Evolutionary conservation across 1,284 basidiomycete genomes (phyloP).

Genomic region (Heterobasidion occidentale): DNA sequence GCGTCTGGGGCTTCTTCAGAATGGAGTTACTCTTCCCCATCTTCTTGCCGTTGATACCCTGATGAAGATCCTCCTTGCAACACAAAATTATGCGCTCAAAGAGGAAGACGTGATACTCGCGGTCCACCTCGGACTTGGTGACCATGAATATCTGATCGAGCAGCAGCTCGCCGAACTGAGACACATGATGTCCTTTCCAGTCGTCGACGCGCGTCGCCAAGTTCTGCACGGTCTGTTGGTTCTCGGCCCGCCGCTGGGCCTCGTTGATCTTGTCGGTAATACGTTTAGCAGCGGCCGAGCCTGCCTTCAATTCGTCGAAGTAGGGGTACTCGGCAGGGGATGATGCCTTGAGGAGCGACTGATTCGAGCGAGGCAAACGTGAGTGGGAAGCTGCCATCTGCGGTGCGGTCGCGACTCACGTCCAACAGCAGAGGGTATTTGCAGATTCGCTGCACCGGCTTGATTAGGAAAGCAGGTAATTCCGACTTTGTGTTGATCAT

Average conservation of each 20-base stretch:
- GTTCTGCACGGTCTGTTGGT: slow-evolving; percentile 82
- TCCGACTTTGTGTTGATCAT: slow-evolving; percentile 83
- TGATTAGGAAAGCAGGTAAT: slow-evolving; percentile 80
- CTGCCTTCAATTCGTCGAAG: slow-evolving; percentile 78
- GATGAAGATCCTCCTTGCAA: slow-evolving; percentile 78
- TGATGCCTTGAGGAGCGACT: slow-evolving; percentile 77
- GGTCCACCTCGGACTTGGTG: slow-evolving; percentile 92
- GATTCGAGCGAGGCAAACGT: slow-evolving; percentile 14
- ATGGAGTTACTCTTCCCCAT: slow-evolving; percentile 69
- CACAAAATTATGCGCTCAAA: slow-evolving; percentile 99
- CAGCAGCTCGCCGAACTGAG: slow-evolving; percentile 88
- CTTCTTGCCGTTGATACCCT: slow-evolving; percentile 41
- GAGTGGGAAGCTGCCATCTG: slow-evolving; percentile 4
- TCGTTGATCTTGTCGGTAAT: slow-evolving; percentile 97
- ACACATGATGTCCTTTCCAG: slow-evolving; percentile 97
- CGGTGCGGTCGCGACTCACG: slow-evolving; percentile 26
- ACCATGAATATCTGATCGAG: slow-evolving; percentile 95
- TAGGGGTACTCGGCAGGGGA: slow-evolving; percentile 59
- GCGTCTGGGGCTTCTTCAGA: slow-evolving; percentile 58
- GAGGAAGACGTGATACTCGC: slow-evolving; percentile 98
- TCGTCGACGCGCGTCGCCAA: slow-evolving; percentile 91
- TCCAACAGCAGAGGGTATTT: slow-evolving; percentile 67
- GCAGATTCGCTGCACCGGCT: slow-evolving; percentile 75
- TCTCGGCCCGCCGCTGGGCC: slow-evolving; percentile 83
- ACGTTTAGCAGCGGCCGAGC: slow-evolving; percentile 82